Evolutionary conservation across 257 asterid genomes (phyloP).

Genomic region (Penstemon newberryi): DNA sequence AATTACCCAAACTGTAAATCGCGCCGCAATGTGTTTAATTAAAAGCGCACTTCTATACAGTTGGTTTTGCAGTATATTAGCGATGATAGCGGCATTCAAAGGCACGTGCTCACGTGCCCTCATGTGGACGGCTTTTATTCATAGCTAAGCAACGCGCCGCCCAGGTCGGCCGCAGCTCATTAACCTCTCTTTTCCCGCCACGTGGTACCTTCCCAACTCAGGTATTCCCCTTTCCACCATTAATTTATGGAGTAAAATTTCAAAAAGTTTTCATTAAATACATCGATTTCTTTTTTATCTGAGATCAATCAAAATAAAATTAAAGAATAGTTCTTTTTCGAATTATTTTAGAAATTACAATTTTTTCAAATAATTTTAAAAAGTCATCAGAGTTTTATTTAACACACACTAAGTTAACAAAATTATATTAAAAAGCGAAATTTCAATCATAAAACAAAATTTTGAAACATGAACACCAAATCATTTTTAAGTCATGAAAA

Average conservation of each 20-base stretch:
- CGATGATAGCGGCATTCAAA: slow-evolving; percentile 34
- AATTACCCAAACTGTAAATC: not conserved
- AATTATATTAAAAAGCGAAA: too few species aligned
- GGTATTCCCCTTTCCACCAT: not conserved
- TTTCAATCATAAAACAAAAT: too few species aligned
- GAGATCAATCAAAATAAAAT: too few species aligned
- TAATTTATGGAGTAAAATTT: not conserved
- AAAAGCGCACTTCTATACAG: not conserved
- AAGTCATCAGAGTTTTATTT: too few species aligned
- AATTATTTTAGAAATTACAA: too few species aligned
- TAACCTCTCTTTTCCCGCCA: slow-evolving; percentile 35
- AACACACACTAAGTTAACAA: too few species aligned
- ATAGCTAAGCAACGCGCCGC: slow-evolving; percentile 34
- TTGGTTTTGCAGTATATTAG: not conserved
- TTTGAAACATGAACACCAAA: too few species aligned
- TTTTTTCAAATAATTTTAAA: too few species aligned
- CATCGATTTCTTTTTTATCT: not conserved
- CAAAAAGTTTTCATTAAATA: not conserved
- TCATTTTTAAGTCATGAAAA: too few species aligned
- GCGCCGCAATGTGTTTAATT: slow-evolving; percentile 8
- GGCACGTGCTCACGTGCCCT: slow-evolving; percentile 53
- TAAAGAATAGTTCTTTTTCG: too few species aligned
- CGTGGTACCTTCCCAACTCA: slow-evolving; percentile 32
- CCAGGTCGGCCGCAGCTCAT: slow-evolving; percentile 36
- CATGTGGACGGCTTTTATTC: slow-evolving; percentile 40